These are phyloP conservation scores for Nosema muscidifuracis DNA, from an alignment of 371 early-diverging fungal genomes.

Conservation along the genomic window DNA sequence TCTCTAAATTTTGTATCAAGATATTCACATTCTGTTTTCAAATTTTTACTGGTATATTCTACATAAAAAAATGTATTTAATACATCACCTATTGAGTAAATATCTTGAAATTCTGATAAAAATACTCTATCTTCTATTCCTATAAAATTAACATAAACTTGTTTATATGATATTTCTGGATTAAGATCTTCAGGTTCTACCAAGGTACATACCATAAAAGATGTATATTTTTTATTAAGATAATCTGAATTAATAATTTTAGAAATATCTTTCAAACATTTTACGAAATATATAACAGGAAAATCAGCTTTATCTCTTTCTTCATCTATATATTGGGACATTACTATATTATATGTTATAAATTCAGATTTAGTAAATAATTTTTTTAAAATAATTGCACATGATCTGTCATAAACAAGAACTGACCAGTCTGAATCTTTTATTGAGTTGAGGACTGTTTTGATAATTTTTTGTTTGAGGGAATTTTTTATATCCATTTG, in stretches of 20 bases:
- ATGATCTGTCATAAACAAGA: constrained; percentile 55
- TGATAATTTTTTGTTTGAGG: constrained; percentile 54
- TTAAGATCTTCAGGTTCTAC: constrained; percentile 17
- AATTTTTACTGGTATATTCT: constrained; percentile 7
- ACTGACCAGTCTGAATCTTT: constrained; percentile 55
- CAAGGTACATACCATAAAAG: constrained; percentile 32
- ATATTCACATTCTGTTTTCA: not conserved
- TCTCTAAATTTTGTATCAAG: not conserved
- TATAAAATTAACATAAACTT: constrained; percentile 20
- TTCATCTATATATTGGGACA: constrained; percentile 48
- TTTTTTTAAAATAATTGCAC: constrained; percentile 54
- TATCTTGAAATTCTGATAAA: not conserved
- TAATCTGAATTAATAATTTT: constrained; percentile 56
- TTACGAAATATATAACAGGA: constrained; percentile 61
- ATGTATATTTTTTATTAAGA: constrained; percentile 47
- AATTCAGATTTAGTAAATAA: constrained; percentile 60
- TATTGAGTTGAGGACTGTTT: constrained; percentile 43
- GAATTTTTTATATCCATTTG: constrained; percentile 55
- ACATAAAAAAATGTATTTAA: constrained; percentile 31
- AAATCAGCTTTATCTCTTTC: constrained; percentile 47
- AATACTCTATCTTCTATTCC: constrained; percentile 49
- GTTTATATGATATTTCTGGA: constrained; percentile 26
- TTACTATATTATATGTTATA: constrained; percentile 54
- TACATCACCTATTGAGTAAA: constrained; percentile 13
- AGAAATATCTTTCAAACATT: constrained; percentile 9